Conservation (phyloP, 2,329 filamentous ascomycete species). For the Monilinia vaccinii-corymbosi region DNA sequence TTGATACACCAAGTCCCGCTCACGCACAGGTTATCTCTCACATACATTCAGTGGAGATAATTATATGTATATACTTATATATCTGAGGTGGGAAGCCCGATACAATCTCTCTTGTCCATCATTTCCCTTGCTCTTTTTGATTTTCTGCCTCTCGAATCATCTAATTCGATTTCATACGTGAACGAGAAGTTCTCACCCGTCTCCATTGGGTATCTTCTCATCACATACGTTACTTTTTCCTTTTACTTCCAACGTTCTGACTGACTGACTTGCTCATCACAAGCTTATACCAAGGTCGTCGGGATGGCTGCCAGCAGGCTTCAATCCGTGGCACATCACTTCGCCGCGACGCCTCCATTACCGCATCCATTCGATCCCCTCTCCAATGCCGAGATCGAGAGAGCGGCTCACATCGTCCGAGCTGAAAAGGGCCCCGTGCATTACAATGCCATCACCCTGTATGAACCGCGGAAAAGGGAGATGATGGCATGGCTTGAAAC, state of each 20-base stretch:
- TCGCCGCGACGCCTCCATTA: constrained; percentile 43
- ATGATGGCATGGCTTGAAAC: constrained; percentile 72
- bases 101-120: constrained; percentile 6
- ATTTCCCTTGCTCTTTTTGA: background rate
- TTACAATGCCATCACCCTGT: constrained; percentile 80
- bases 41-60: constrained; percentile 3
- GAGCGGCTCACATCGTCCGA: constrained; percentile 58
- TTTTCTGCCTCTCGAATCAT: background rate
- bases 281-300: background rate
- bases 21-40: constrained; percentile 4
- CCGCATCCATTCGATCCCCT: constrained; percentile 76
- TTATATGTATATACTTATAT: constrained; percentile 15
- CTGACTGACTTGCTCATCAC: too few relatives aligned
- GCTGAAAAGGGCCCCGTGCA: constrained; percentile 61
- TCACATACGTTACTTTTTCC: background rate
- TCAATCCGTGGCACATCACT: constrained; percentile 53
- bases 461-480: constrained; percentile 76
- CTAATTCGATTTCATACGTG: too few relatives aligned
- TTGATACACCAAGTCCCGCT: constrained; percentile 27
- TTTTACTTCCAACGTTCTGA: background rate
- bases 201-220: background rate
- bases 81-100: constrained; percentile 8
- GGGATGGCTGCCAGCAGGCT: constrained; percentile 39
- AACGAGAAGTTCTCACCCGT: background rate
- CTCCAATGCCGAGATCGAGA: constrained; percentile 60